Base-by-base conservation (phyloP, 2,329 filamentous ascomycete species). In the Nemania sp. region DNA sequence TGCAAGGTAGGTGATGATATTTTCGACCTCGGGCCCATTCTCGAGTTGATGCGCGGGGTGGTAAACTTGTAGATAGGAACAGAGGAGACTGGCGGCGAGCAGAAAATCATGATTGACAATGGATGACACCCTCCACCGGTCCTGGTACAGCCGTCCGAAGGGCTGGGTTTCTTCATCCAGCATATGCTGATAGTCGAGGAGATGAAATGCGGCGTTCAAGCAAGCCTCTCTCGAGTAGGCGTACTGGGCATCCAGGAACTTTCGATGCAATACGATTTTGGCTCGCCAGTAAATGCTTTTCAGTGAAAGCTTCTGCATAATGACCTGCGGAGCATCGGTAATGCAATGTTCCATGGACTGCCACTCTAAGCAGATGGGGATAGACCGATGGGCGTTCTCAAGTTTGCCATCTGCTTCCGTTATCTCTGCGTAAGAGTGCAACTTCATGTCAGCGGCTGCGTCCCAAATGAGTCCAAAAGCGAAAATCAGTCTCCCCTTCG, bases 231-330 rank as follows among this genome's bases (percentile, higher is more conserved):
- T 74, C 3, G 81, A 83, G 47, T 78, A 76, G 0, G 69, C 68
- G 57, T 77, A 78, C 18, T 67, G 73, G 49, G 54, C 66, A 54
- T 74, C 77, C 63, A 86, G 76, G 64, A 80, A 84, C 29, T 78
- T 79, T 15, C 83, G 76, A 67, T 86, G 83, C n/a, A 87, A 68
- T 1, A 84, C 78, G 34, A 81, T 78, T 50, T 79, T 78, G 9
- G 79, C 74, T 66, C 83, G 83, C 47, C 80, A 78, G 65, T 81
- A 82, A 5, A 83, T 71, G 4, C 85, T 69, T 17, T 83, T 78
- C 20, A 86, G 68, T 42, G 80, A 82, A 62, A 83, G 78, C 5
- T 81, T 76, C 21, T 77, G 76, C 73, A 85, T 81, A 34, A 86
- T 77, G 9, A 82, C 65, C n/a, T 80, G 75, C 1, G 81, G 74